Base-by-base conservation (phyloP, 805 yeast species). In the Grigorovia humatica region DNA sequence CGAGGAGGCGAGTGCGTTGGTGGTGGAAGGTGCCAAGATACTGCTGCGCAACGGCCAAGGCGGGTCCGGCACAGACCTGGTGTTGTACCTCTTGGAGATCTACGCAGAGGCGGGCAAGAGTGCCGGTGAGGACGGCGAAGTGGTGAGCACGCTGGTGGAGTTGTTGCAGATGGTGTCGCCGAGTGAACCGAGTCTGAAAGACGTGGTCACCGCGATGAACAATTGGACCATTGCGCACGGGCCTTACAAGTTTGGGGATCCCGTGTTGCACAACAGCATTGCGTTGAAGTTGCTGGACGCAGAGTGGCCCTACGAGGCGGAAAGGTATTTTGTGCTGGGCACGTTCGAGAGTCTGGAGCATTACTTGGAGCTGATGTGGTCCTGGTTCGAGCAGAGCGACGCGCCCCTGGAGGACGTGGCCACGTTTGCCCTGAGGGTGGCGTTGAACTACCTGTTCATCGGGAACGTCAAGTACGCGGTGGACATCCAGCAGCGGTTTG, bases 51-150 rank as follows among this genome's bases (percentile, higher is more conserved):
- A 84, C 52, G 74, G 79, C 47, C 89, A 88, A 68, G 83, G 78
- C 51, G 95, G 91, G 27, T 83, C 90, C 30, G 88, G 90, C 12
- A 76, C 86, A 15, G 98, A 93, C 63, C 71, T 91, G 57, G 75
- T 83, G 9, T 66, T 75, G 27, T 88, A 88, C 64, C 65, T 91
- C 63, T 60, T 89, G n/a, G 88, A 83, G 51, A 80, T 87, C 0
- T 83, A 82, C 58, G 78, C 73, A 19, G 75, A 74, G 43, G 76
- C 82, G 8, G 9, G 17, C 8, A 7, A 12, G 42, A 72, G 76
- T 6, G 59, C 67, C 11, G 74, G 72, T 4, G 71, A 70, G 51
- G 71, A 72, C 23, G 42, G 17, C 17, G 70, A 69, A 7, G 68
- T 78, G 35, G 78, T 79, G 49, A 65, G 75, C 44, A 70, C 71